Percentiles rank a stretch among this genome's conserved stretches.
Conservation (phyloP, 2,329 filamentous ascomycete genomes). For the Epichloe coenophiala region DNA sequence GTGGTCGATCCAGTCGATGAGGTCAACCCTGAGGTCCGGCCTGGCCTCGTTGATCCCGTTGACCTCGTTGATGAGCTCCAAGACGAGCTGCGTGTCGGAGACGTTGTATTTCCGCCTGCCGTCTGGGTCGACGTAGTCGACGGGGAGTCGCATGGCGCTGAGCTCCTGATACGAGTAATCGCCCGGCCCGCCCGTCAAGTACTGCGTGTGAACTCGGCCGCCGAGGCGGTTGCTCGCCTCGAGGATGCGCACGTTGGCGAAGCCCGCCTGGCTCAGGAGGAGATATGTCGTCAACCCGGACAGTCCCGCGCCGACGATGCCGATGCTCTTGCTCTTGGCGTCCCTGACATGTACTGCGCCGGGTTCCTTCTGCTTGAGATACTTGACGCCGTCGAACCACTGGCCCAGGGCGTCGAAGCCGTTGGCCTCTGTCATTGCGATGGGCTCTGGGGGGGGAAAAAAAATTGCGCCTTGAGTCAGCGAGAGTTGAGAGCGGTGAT, state of each 20-base stretch:
- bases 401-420: conserved; percentile 36
- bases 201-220: conserved; percentile 50
- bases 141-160: conserved; percentile 53
- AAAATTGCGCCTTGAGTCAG: no score
- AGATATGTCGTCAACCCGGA: conserved; percentile 47
- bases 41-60: conserved; percentile 44
- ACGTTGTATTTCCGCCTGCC: conserved; percentile 42
- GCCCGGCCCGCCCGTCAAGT: conserved; percentile 42
- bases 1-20: conserved; percentile 49
- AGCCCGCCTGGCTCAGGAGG: conserved; percentile 32
- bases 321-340: conserved; percentile 34
- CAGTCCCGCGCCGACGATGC: conserved; percentile 54
- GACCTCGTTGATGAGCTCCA: conserved; percentile 46
- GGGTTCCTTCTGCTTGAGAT: conserved; percentile 40
- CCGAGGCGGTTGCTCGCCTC: conserved; percentile 48
- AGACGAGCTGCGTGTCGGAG: conserved; percentile 50
- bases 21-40: conserved; percentile 37
- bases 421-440: conserved; percentile 36
- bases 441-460: conserved; percentile 9
- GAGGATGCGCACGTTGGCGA: conserved; percentile 47
- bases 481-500: no score
- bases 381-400: conserved; percentile 53
- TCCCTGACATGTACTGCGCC: conserved; percentile 16
- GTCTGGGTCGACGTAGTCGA: conserved; percentile 33
- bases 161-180: conserved; percentile 56